Evolutionary conservation across 2,329 filamentous ascomycete genomes (phyloP), one percentile per base, ranked within the genome.

Genomic region (Trichoderma asperellum): DNA sequence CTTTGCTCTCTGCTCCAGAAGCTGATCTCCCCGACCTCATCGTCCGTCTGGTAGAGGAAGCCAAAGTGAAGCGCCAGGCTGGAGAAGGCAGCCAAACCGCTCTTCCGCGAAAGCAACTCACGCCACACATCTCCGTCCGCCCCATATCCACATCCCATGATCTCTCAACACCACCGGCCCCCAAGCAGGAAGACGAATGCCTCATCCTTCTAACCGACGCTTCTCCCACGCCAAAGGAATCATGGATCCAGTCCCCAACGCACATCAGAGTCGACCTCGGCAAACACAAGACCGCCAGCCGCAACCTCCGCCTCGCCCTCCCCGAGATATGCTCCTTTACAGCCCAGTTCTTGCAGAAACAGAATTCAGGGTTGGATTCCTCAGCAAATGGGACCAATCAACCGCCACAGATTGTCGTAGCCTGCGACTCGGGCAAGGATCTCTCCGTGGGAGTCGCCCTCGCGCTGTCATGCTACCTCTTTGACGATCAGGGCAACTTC

Each of bases 351-450:
- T 72, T 88, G 12, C 57, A 68, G 16, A 70, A 49, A 14, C 29
- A 32, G 7, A 8, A 24, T 2, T 21, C 55, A 37, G 2, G 18
- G 2, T 21, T 34, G 18, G 61, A 62, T 2, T 32, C 57, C 3
- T 34, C 58, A 27, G 18, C 56, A 8, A 64, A 32, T n/a, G 49
- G 5, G 16, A 43, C 47, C 34, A 68, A n/a, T 12, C 14, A 67
- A 14, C 56, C 59, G 49, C 67, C 63, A 7, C 74, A 73, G 2
- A 75, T 88, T 21, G 74, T 93, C 2, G 79, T 97, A 5, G 87
- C 88, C 5, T 97, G 94, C 76, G 87, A 91, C 32, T 91, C 88
- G 0, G 94, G 93, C 0, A 92, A 88, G 75, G 94, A 98, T 75
- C 80, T 97, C 12, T 91, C 93, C 0, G 86, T 96, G 0, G 95